A percentile compares a stretch with the other conserved stretches of the same genome.
Conservation (phyloP, 2,329 filamentous ascomycete species). For the Venturia oleaginea region DNA sequence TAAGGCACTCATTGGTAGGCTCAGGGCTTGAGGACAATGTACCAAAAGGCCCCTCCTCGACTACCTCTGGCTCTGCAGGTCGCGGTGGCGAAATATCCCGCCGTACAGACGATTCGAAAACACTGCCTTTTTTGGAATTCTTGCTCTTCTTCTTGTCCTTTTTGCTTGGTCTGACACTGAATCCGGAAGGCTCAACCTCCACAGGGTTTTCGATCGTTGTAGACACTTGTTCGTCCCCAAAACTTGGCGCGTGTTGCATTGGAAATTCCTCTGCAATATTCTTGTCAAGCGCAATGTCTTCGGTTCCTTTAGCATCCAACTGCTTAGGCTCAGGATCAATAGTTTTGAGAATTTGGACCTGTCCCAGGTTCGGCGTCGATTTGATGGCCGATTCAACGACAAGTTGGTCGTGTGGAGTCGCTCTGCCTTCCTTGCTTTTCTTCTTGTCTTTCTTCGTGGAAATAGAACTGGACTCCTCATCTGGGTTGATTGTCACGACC, state of each 20-base stretch:
- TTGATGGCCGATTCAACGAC: neutral
- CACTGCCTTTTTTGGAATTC: conserved; percentile 18
- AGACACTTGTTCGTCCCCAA: neutral
- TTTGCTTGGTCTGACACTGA: neutral
- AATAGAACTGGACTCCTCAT: neutral
- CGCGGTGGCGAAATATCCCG: neutral
- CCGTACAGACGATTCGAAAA: conserved; percentile 12
- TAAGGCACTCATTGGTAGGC: neutral
- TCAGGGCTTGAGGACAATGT: neutral
- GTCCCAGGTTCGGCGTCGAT: neutral
- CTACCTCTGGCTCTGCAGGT: neutral
- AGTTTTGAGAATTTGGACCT: neutral
- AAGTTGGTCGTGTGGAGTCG: neutral
- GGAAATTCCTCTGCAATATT: neutral
- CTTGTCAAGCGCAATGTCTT: neutral
- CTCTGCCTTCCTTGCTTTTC: conserved; percentile 7
- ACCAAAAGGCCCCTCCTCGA: neutral
- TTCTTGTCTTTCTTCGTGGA: conserved; percentile 10
- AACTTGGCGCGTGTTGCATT: neutral
- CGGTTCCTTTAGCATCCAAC: neutral
- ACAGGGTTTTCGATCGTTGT: neutral
- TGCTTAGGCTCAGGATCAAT: neutral
- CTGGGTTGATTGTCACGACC: neutral
- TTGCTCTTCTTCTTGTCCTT: conserved; percentile 9
- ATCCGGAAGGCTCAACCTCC: neutral